Conservation (phyloP, 2,329 filamentous ascomycete species). For the Acrocalymma vagum region DNA sequence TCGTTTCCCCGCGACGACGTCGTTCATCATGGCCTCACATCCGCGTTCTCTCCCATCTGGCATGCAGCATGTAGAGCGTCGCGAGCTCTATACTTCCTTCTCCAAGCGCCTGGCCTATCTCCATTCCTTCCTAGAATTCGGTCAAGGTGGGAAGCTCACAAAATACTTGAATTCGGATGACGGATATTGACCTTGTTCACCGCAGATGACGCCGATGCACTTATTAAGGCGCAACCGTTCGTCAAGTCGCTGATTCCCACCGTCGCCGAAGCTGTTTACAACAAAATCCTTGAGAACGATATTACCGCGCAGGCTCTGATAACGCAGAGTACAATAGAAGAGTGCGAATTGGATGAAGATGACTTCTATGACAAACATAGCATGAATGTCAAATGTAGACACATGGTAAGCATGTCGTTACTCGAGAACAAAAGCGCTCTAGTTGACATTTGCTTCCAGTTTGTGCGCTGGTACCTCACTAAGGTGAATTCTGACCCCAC, state of each 20-base stretch:
- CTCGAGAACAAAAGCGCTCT: neutral
- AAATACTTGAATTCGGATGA: too few species aligned
- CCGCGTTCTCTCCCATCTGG: conserved; percentile 6
- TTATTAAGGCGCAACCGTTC: conserved; percentile 1
- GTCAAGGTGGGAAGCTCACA: conserved; percentile 3
- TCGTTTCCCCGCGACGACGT: too few species aligned
- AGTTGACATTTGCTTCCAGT: conserved; percentile 1
- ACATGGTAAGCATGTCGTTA: conserved; percentile 5
- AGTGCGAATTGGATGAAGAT: conserved; percentile 7
- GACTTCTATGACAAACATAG: conserved; percentile 10
- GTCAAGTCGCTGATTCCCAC: conserved; percentile 10
- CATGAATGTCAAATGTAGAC: conserved; percentile 6
- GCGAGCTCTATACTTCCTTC: conserved; percentile 7
- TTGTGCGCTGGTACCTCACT: conserved; percentile 11
- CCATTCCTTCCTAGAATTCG: conserved; percentile 10
- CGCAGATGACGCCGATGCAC: conserved; percentile 4
- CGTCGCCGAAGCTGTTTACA: conserved; percentile 4
- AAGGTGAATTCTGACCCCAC: conserved; percentile 12
- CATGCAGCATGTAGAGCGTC: conserved; percentile 8
- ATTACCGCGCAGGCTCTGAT: conserved; percentile 10
- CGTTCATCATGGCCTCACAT: too few species aligned
- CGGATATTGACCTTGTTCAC: too few species aligned
- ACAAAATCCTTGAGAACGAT: conserved; percentile 8
- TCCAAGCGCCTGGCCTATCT: conserved; percentile 2
- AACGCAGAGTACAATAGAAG: conserved; percentile 4